Evolutionary conservation across 1,139 yeast genomes (phyloP).

Genomic region (Blastobotrys illinoisensis): DNA sequence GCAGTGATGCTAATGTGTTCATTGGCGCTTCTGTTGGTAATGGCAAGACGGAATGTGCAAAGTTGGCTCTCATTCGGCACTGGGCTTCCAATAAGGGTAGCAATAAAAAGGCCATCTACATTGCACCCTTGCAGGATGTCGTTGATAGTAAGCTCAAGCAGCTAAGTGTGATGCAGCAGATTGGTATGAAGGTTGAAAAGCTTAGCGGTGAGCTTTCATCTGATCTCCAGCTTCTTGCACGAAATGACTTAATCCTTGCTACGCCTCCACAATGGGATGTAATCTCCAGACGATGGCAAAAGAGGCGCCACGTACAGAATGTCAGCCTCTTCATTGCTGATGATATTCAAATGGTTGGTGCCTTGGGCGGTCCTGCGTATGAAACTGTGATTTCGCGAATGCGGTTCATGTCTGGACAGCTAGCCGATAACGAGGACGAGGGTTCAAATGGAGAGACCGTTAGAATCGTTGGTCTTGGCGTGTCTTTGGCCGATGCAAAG

Average conservation of each 20-base stretch:
- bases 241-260: conserved; percentile 62
- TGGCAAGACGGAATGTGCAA: conserved; percentile 70
- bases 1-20: conserved; percentile 53
- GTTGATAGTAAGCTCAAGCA: conserved; percentile 42
- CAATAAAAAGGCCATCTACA: conserved; percentile 51
- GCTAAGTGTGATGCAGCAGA: conserved; percentile 36
- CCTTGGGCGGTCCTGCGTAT: conserved; percentile 51
- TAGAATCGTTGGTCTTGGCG: conserved; percentile 62
- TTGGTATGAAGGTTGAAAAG: conserved; percentile 39
- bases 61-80: conserved; percentile 63
- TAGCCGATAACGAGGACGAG: conserved; percentile 9
- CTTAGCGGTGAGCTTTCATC: conserved; percentile 56
- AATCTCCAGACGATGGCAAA: conserved; percentile 77
- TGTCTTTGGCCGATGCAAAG: conserved; percentile 65
- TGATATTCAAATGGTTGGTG: conserved; percentile 68
- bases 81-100: conserved; percentile 58
- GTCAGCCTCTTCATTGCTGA: conserved; percentile 69
- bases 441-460: conserved; percentile 18
- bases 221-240: conserved; percentile 52
- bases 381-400: conserved; percentile 69
- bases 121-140: conserved; percentile 55
- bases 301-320: conserved; percentile 49
- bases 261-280: conserved; percentile 76
- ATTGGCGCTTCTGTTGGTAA: conserved; percentile 71
- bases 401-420: conserved; percentile 61